Percentiles rank a stretch among this genome's conserved stretches.
Evolutionary conservation across 2,329 filamentous ascomycete species (phyloP).

Genomic region (Claviceps sp.): DNA sequence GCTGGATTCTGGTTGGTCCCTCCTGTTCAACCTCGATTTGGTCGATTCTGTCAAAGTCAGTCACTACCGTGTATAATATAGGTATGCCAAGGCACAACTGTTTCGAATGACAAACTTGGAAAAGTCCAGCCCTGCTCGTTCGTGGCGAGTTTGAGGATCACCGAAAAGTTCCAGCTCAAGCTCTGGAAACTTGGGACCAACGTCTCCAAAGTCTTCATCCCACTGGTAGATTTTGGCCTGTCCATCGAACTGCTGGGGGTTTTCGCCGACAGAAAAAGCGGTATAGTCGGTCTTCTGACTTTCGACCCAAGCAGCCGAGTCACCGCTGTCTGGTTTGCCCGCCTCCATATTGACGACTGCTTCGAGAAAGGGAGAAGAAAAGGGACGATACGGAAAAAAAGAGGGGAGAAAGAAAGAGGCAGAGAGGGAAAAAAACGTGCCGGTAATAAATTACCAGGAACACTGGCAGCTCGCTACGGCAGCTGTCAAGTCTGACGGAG

Average conservation of each 20-base stretch:
- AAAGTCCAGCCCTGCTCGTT: slow-evolving; percentile 47
- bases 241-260: slow-evolving; percentile 28
- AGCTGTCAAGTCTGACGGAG: not conserved
- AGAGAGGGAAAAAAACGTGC: not conserved
- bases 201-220: slow-evolving; percentile 72
- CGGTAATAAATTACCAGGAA: not conserved
- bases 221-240: slow-evolving; percentile 66
- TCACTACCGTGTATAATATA: not conserved
- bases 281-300: slow-evolving; percentile 36
- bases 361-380: too few relatives aligned
- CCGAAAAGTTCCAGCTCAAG: slow-evolving; percentile 71
- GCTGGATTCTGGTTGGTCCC: slow-evolving; percentile 36
- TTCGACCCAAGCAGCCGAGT: slow-evolving; percentile 26
- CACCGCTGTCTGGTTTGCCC: not conserved
- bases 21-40: slow-evolving; percentile 44
- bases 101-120: slow-evolving; percentile 34
- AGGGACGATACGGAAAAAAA: not conserved
- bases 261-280: slow-evolving; percentile 9
- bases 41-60: slow-evolving; percentile 30
- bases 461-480: not conserved
- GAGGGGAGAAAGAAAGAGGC: not conserved
- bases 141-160: slow-evolving; percentile 32
- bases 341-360: not conserved
- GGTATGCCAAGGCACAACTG: not conserved
- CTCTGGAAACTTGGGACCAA: slow-evolving; percentile 56